phyloP scores from a whole-genome alignment of 495 filamentous ascomycete genomes.

The Parachaetomium inaequale region DNA sequence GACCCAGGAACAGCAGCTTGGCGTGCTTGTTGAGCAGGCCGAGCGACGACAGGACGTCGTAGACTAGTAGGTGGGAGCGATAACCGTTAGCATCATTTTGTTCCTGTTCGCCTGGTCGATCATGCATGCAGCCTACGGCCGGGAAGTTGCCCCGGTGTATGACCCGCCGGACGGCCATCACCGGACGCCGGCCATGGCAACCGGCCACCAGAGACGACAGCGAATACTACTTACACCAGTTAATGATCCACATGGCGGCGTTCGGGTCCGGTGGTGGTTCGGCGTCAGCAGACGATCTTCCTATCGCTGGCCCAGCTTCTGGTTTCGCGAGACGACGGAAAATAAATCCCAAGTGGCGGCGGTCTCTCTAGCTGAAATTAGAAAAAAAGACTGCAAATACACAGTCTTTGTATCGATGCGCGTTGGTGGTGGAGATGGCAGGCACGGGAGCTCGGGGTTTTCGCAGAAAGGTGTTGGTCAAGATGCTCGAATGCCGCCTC shows the following conservation, averaged over 20 bases:
- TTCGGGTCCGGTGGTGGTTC: constrained; percentile 2
- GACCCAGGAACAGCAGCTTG: constrained; percentile 88
- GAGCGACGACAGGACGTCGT: constrained; percentile 83
- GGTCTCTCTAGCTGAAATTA: background rate
- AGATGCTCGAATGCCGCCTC: constrained; percentile 9
- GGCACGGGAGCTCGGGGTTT: background rate
- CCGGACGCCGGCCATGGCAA: background rate
- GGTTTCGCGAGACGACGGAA: background rate
- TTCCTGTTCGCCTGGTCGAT: background rate
- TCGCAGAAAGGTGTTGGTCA: constrained; percentile 3
- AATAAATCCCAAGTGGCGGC: background rate
- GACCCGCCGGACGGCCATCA: background rate
- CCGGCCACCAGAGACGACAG: background rate
- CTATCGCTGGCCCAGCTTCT: background rate
- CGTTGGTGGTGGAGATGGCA: background rate
- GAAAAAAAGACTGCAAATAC: background rate
- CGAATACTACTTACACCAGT: constrained; percentile 74
- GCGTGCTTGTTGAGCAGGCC: constrained; percentile 96
- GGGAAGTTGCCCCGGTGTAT: background rate
- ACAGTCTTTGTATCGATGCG: background rate
- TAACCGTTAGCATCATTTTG: background rate
- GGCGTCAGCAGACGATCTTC: constrained; percentile 4
- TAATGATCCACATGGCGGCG: constrained; percentile 84
- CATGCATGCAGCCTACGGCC: background rate
- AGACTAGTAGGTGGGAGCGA: constrained; percentile 55